phyloP scores from a whole-genome alignment of 2,329 filamentous ascomycete genomes.

The Chaetomiaceae sp. region DNA sequence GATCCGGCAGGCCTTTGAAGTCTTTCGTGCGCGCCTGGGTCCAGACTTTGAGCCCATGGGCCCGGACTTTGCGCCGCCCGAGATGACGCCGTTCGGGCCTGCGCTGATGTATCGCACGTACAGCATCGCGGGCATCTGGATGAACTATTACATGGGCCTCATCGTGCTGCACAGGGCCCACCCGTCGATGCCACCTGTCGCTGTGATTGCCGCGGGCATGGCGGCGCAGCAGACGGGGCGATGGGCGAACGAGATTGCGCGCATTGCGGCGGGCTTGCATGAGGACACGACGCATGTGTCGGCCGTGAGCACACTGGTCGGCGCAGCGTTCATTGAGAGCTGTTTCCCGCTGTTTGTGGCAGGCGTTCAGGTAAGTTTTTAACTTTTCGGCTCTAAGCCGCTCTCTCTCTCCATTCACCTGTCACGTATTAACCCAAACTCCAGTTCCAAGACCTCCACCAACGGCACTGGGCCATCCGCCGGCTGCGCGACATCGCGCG shows the following conservation, averaged over 20 bases:
- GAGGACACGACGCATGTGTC: slow-evolving; percentile 49
- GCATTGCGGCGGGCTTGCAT: slow-evolving; percentile 70
- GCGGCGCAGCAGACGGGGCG: slow-evolving; percentile 66
- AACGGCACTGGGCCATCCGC: slow-evolving; percentile 73
- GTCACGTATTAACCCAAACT: too few species aligned
- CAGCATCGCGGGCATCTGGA: slow-evolving; percentile 83
- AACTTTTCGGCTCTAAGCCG: neutral
- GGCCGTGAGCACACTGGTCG: slow-evolving; percentile 71
- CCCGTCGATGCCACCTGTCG: slow-evolving; percentile 84
- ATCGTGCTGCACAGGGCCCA: slow-evolving; percentile 80
- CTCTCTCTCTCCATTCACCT: neutral
- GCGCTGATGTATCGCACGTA: slow-evolving; percentile 80
- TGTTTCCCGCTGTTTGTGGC: slow-evolving; percentile 83
- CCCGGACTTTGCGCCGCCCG: slow-evolving; percentile 58
- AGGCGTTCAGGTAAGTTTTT: slow-evolving; percentile 59
- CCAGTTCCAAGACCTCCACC: slow-evolving; percentile 65
- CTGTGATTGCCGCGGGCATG: slow-evolving; percentile 80
- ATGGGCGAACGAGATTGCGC: slow-evolving; percentile 71
- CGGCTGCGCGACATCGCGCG: slow-evolving; percentile 71
- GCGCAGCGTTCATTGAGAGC: slow-evolving; percentile 76
- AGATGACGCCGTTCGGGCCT: slow-evolving; percentile 74
- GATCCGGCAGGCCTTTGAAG: slow-evolving; percentile 66
- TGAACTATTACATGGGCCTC: slow-evolving; percentile 78
- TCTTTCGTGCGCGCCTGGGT: slow-evolving; percentile 63
- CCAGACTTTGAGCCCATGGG: slow-evolving; percentile 72